Evolutionary conservation across 148 eudicot genomes (phyloP).

Genomic region (Camellia granthamiana): DNA sequence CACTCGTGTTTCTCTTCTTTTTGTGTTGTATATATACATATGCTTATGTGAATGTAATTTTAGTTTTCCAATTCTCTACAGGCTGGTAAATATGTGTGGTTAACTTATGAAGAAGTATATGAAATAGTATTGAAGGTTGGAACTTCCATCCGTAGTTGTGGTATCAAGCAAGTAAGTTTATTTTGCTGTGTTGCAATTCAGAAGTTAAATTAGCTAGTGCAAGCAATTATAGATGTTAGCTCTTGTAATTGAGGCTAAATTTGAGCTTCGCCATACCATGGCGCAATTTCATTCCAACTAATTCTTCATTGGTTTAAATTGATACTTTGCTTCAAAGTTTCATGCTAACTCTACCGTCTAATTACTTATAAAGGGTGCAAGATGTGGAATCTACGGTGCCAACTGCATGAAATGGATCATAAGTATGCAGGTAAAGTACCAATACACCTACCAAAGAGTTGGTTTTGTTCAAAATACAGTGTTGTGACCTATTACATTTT

Average conservation of each 20-base stretch:
- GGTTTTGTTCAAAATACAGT: neutral
- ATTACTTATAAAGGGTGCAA: constrained; percentile 50
- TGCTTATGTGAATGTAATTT: neutral
- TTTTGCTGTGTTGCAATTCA: neutral
- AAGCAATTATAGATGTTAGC: neutral
- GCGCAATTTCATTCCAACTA: too few species aligned
- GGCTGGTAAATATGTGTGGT: constrained; percentile 74
- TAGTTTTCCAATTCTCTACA: constrained; percentile 18
- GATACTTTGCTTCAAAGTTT: neutral
- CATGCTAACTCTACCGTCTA: neutral
- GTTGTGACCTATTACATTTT: constrained; percentile 4
- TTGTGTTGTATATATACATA: neutral
- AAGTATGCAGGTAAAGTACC: constrained; percentile 75
- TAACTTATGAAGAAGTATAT: constrained; percentile 75
- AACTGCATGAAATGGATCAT: constrained; percentile 87
- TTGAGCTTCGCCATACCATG: neutral
- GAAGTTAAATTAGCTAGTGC: neutral
- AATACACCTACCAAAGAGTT: neutral
- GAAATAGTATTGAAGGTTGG: constrained; percentile 64
- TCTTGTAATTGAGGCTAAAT: neutral
- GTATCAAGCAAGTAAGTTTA: constrained; percentile 54
- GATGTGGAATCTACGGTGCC: constrained; percentile 86
- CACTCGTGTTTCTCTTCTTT: neutral
- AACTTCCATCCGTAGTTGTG: constrained; percentile 69
- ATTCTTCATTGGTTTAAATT: neutral